Percentiles rank a stretch among this genome's conserved stretches.
These are phyloP conservation scores for Urostyla sp. DNA, from an alignment of 73 alveolate genomes.

Conservation along the genomic window DNA sequence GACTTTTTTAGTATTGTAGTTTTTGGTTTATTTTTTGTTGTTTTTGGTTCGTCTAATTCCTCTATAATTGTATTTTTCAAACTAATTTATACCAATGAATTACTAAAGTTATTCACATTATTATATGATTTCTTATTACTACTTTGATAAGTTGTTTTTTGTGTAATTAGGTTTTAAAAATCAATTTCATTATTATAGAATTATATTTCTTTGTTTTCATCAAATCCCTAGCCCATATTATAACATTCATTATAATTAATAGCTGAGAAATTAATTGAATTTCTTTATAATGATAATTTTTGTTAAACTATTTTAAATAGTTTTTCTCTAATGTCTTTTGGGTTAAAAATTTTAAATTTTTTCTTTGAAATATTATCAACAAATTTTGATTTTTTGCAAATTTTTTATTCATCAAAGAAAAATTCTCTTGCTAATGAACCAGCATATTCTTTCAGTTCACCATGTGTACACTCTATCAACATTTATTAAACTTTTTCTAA, in stretches of 20 bases:
- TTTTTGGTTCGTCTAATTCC: too few species aligned
- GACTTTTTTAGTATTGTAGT: too few species aligned
- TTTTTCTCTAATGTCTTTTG: constrained; percentile 20
- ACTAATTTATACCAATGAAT: too few species aligned
- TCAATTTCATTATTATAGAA: too few species aligned
- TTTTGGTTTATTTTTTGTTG: too few species aligned
- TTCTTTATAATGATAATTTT: constrained; percentile 9
- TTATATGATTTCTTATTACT: too few species aligned
- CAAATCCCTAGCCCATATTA: neutral
- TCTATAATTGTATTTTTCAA: too few species aligned
- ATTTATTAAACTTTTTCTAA: constrained; percentile 17
- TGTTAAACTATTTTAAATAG: constrained; percentile 28
- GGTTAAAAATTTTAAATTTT: constrained; percentile 2
- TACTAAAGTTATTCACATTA: too few species aligned
- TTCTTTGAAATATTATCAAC: neutral
- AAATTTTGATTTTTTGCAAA: neutral
- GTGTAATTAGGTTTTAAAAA: too few species aligned
- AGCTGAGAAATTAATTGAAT: constrained; percentile 20
- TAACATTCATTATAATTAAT: constrained; percentile 16
- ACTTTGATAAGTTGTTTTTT: too few species aligned
- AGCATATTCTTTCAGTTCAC: constrained; percentile 29
- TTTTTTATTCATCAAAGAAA: neutral
- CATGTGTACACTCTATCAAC: constrained; percentile 20
- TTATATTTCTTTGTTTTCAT: too few species aligned
- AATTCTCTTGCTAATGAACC: constrained; percentile 30